A percentile compares a stretch with the other conserved stretches of the same genome.
phyloP scores from a whole-genome alignment of 202 grass and related monocot genomes.

The Schoenoplectus tabernaemontani region DNA sequence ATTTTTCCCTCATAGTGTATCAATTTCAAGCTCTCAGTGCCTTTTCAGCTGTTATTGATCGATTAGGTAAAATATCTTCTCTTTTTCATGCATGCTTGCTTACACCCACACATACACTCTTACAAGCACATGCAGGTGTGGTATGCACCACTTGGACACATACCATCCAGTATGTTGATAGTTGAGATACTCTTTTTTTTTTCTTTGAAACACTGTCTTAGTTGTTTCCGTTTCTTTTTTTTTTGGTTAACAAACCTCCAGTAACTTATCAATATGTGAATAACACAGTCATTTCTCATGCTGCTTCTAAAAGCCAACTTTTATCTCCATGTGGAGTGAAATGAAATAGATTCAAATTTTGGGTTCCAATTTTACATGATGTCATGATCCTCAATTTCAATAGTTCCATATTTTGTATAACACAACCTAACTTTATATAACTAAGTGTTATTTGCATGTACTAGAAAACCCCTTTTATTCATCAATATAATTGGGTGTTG shows the following conservation, averaged over 20 bases:
- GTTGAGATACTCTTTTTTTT: background rate
- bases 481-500: background rate
- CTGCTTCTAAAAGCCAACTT: background rate
- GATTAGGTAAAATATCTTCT: slow-evolving; percentile 49
- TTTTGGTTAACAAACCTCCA: background rate
- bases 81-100: background rate
- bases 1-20: slow-evolving; percentile 96
- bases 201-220: background rate
- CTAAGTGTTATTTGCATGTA: background rate
- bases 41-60: slow-evolving; percentile 94
- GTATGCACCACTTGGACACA: background rate
- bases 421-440: background rate
- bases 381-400: background rate
- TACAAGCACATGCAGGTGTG: background rate
- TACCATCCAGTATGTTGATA: background rate
- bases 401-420: background rate
- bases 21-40: slow-evolving; percentile 97
- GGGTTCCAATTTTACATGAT: too few relatives aligned
- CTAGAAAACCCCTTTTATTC: background rate
- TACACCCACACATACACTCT: background rate
- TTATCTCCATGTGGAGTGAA: background rate
- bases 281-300: background rate
- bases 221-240: background rate
- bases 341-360: too few relatives aligned
- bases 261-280: background rate